These are phyloP conservation scores for Macaranga tanarius DNA, from an alignment of 441 rosid species.

Conservation along the genomic window DNA sequence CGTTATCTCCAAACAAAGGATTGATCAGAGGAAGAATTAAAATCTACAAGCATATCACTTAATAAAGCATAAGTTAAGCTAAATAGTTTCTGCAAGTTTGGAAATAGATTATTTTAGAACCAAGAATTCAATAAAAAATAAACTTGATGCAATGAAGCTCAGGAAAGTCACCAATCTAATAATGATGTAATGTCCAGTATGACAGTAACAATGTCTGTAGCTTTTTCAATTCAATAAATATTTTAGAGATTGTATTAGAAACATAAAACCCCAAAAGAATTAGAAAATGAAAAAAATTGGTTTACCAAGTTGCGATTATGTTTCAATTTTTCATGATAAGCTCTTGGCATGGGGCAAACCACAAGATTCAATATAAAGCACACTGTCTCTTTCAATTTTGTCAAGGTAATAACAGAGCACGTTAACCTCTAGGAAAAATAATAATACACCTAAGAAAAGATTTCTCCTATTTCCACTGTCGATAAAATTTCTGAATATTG, in stretches of 20 bases:
- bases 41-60: constrained; percentile 30
- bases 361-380: too few relatives aligned
- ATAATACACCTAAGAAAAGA: constrained; percentile 48
- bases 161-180: too few relatives aligned
- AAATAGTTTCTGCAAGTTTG: neutral
- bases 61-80: constrained; percentile 7
- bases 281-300: too few relatives aligned
- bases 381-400: too few relatives aligned
- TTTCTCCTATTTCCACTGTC: constrained; percentile 53
- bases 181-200: too few relatives aligned
- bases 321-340: too few relatives aligned
- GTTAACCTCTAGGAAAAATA: neutral
- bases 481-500: constrained; percentile 53
- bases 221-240: neutral
- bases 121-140: neutral
- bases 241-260: too few relatives aligned
- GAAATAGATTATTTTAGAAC: neutral
- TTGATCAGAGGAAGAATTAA: constrained; percentile 52
- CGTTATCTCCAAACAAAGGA: constrained; percentile 54
- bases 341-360: too few relatives aligned
- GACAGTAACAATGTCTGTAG: too few relatives aligned
- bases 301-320: too few relatives aligned
- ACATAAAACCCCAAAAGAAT: too few relatives aligned
- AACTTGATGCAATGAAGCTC: neutral
- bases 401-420: neutral